Evolutionary conservation across 106 monocot genomes (phyloP).

Genomic region (Allium cepa): DNA sequence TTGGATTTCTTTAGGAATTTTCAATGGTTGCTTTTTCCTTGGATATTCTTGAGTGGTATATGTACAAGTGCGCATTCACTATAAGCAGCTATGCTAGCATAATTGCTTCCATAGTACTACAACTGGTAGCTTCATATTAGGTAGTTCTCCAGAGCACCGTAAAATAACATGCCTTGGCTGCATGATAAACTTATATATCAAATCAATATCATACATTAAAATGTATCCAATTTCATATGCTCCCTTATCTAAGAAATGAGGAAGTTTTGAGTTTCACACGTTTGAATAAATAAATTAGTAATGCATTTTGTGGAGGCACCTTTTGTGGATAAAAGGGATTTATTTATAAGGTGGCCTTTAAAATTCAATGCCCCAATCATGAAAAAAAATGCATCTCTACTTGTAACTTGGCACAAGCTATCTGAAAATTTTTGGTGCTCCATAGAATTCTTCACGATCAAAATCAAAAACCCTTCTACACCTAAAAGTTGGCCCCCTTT

Average conservation of each 20-base stretch:
- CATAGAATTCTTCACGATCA: no score
- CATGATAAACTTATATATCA: background rate
- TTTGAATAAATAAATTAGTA: no score
- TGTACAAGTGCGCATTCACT: slow-evolving; percentile 55
- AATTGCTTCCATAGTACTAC: slow-evolving; percentile 41
- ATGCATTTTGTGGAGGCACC: no score
- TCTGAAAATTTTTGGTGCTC: no score
- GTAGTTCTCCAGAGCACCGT: slow-evolving; percentile 53
- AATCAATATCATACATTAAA: background rate
- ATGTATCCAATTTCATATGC: background rate
- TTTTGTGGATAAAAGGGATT: no score
- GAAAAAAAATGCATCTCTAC: no score
- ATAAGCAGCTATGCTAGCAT: slow-evolving; percentile 38
- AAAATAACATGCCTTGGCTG: slow-evolving; percentile 71
- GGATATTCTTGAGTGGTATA: slow-evolving; percentile 28
- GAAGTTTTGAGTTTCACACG: no score
- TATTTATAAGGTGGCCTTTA: background rate
- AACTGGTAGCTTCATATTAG: slow-evolving; percentile 40
- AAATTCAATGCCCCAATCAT: no score
- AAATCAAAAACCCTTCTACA: no score
- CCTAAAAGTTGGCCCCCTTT: no score
- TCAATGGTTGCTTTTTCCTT: slow-evolving; percentile 24
- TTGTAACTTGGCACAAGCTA: no score
- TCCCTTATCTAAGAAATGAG: no score
- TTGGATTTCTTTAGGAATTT: slow-evolving; percentile 45